phyloP scores from a whole-genome alignment of 805 yeast species.

The Candida xyloterini region DNA sequence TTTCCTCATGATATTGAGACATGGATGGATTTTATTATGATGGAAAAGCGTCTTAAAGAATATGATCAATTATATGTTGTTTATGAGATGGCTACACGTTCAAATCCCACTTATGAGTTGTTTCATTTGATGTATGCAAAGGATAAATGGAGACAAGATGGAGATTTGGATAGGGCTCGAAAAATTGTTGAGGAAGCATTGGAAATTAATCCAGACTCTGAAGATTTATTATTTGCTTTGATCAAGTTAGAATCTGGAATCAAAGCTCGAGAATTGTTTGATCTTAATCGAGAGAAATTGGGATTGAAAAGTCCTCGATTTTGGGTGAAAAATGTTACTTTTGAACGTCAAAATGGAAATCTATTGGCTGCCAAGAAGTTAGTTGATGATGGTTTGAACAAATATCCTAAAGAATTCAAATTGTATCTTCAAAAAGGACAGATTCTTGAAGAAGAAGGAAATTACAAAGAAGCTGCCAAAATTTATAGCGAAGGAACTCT shows the following conservation, averaged over 20 bases:
- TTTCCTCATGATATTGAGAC: constrained; percentile 44
- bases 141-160: constrained; percentile 51
- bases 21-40: constrained; percentile 48
- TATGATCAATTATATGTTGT: constrained; percentile 37
- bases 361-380: constrained; percentile 38
- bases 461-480: constrained; percentile 43
- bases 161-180: constrained; percentile 51
- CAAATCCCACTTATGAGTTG: constrained; percentile 47
- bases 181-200: constrained; percentile 49
- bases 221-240: constrained; percentile 69
- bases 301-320: constrained; percentile 41
- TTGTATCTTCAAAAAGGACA: constrained; percentile 65
- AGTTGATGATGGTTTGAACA: constrained; percentile 44
- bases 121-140: constrained; percentile 71
- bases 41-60: constrained; percentile 31
- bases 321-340: constrained; percentile 59
- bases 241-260: constrained; percentile 55
- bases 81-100: constrained; percentile 52
- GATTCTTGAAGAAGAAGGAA: constrained; percentile 34
- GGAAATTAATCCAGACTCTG: constrained; percentile 40
- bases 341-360: constrained; percentile 41
- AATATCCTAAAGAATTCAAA: constrained; percentile 49
- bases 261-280: constrained; percentile 37
- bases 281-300: constrained; percentile 18
- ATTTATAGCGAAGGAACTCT: constrained; percentile 48